Conservation (phyloP, 768 basidiomycete genomes). For the Grammothele lineata region DNA sequence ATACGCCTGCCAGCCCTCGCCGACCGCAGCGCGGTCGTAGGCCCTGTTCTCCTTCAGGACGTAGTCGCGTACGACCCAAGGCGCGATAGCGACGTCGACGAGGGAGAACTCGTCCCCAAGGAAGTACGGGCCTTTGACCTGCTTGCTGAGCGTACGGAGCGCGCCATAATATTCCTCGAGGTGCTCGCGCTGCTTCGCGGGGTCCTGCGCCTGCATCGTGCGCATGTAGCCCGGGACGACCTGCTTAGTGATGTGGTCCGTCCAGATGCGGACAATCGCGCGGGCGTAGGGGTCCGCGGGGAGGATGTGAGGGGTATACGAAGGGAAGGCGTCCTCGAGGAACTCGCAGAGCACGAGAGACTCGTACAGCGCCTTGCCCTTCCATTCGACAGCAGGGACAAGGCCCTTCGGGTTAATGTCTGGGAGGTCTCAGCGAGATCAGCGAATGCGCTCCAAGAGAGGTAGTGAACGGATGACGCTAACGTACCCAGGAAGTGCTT, state of each 20-base stretch:
- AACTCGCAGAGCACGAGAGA: constrained; percentile 62
- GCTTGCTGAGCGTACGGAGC: constrained; percentile 32
- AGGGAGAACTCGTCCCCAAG: constrained; percentile 48
- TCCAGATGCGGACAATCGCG: constrained; percentile 52
- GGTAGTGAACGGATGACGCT: neutral
- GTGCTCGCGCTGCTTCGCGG: constrained; percentile 32
- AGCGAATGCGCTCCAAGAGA: neutral
- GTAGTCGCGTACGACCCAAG: constrained; percentile 50
- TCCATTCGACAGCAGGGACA: constrained; percentile 55
- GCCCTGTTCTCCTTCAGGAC: constrained; percentile 46
- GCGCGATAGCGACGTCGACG: constrained; percentile 52
- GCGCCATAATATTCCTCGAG: constrained; percentile 35
- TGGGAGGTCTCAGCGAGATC: constrained; percentile 19
- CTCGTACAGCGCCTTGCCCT: constrained; percentile 55
- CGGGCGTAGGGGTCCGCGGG: constrained; percentile 48
- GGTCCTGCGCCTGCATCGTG: constrained; percentile 29
- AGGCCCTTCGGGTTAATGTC: constrained; percentile 67
- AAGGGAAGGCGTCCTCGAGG: constrained; percentile 57
- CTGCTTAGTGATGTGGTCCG: constrained; percentile 51
- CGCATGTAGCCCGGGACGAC: constrained; percentile 51
- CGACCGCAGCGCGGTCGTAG: constrained; percentile 40
- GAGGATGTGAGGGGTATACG: constrained; percentile 41
- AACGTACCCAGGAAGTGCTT: constrained; percentile 46
- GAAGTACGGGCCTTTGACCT: constrained; percentile 51
- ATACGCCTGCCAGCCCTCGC: constrained; percentile 43